Evolutionary conservation across 345 rosid species (phyloP).

Genomic region (Hibiscus mutabilis): DNA sequence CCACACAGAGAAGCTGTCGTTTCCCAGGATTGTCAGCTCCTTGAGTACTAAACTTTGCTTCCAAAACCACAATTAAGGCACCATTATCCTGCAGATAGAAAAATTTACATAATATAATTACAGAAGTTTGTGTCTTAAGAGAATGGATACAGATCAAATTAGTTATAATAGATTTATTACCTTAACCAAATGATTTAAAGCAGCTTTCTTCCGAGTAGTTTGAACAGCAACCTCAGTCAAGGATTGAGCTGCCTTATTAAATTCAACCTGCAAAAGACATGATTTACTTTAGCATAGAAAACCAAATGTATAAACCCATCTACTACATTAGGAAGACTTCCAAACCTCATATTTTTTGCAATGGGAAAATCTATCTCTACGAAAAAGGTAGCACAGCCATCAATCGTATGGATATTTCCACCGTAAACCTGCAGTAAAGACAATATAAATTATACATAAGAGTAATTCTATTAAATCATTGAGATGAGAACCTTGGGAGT

Average conservation of each 20-base stretch:
- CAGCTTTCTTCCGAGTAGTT: conserved; percentile 72
- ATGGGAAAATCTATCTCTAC: conserved; percentile 91
- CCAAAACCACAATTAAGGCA: conserved; percentile 87
- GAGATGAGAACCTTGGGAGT: no score
- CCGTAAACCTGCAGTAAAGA: no score
- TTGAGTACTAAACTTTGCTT: conserved; percentile 85
- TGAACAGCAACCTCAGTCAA: no score
- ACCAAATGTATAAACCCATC: not conserved
- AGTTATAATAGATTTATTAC: conserved; percentile 24
- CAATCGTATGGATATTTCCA: conserved; percentile 56
- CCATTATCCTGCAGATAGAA: conserved; percentile 63
- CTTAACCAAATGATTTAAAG: conserved; percentile 82
- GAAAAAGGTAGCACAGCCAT: conserved; percentile 97
- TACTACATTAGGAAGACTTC: conserved; percentile 4
- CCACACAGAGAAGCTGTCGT: conserved; percentile 92
- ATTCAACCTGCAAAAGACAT: conserved; percentile 67
- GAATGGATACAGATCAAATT: conserved; percentile 1
- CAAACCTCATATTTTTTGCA: conserved; percentile 95
- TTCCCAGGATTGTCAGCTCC: conserved; percentile 79
- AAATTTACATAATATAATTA: conserved; percentile 10
- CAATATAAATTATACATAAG: no score
- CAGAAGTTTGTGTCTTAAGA: not conserved
- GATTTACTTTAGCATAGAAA: conserved; percentile 15
- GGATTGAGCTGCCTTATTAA: conserved; percentile 98
- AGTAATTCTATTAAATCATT: no score